Conservation (phyloP, 192 early-diverging fungal genomes). For the Podila epicladia region DNA sequence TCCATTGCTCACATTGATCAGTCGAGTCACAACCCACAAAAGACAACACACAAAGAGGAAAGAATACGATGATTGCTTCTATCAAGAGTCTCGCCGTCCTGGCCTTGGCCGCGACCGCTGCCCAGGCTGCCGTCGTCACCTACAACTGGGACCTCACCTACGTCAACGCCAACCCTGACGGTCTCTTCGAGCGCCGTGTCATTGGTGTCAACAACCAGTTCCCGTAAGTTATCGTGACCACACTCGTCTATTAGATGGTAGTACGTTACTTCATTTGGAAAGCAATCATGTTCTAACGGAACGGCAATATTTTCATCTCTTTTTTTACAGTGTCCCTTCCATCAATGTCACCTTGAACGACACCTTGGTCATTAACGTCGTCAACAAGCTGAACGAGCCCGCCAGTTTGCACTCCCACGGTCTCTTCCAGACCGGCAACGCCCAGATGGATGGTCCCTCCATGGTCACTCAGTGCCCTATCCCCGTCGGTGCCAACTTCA, state of each 20-base stretch:
- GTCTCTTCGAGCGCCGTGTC: conserved; percentile 67
- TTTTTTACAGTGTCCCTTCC: conserved; percentile 21
- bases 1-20: too few species aligned
- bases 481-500: conserved; percentile 69
- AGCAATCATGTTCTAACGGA: neutral
- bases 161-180: conserved; percentile 73
- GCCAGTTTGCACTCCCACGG: conserved; percentile 84
- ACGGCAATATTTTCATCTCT: neutral
- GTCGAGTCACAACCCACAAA: too few species aligned
- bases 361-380: conserved; percentile 58
- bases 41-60: neutral
- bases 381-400: conserved; percentile 51
- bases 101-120: conserved; percentile 38
- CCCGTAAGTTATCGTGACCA: conserved; percentile 59
- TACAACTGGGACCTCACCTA: conserved; percentile 80
- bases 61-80: conserved; percentile 32
- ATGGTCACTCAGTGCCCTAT: conserved; percentile 84
- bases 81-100: conserved; percentile 51
- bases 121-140: conserved; percentile 65
- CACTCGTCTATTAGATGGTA: too few species aligned
- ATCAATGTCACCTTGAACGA: conserved; percentile 60
- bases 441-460: conserved; percentile 75
- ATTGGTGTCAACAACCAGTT: conserved; percentile 72
- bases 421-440: conserved; percentile 77
- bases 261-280: neutral